These are phyloP conservation scores for Hsuehochloa calcarea DNA, from an alignment of 176 grass and related monocot species.

Conservation along the genomic window DNA sequence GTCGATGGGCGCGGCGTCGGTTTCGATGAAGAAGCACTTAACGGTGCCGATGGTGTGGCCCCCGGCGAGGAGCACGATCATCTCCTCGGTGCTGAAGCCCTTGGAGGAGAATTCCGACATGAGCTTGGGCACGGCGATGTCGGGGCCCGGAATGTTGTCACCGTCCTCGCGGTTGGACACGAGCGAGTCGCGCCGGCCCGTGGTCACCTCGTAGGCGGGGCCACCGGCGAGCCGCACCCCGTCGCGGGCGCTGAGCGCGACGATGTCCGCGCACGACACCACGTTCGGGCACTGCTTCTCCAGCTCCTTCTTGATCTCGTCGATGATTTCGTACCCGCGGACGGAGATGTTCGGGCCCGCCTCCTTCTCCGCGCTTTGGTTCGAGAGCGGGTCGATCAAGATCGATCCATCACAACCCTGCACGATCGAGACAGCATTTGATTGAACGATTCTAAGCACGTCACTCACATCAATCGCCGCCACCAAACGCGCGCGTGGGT, in stretches of 20 bases:
- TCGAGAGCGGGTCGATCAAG: slow-evolving; percentile 60
- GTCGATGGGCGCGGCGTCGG: slow-evolving; percentile 47
- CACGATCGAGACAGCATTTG: background rate
- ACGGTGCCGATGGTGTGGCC: slow-evolving; percentile 62
- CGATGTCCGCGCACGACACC: slow-evolving; percentile 79
- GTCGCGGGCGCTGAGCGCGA: slow-evolving; percentile 38
- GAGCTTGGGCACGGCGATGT: slow-evolving; percentile 38
- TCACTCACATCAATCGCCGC: background rate
- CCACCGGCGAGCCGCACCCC: slow-evolving; percentile 41
- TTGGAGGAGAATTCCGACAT: slow-evolving; percentile 22
- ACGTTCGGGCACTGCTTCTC: slow-evolving; percentile 54
- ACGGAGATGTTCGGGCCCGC: slow-evolving; percentile 57
- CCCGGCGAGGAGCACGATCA: slow-evolving; percentile 51
- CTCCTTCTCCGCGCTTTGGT: slow-evolving; percentile 54
- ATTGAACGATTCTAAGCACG: background rate
- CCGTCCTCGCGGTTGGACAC: slow-evolving; percentile 53
- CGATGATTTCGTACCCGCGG: slow-evolving; percentile 62
- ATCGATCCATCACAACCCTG: slow-evolving; percentile 80
- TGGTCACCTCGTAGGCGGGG: slow-evolving; percentile 33
- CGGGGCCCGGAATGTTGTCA: slow-evolving; percentile 47
- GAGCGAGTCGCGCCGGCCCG: slow-evolving; percentile 50
- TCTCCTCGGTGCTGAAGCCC: slow-evolving; percentile 47
- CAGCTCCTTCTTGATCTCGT: slow-evolving; percentile 57
- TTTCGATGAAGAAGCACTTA: slow-evolving; percentile 58
- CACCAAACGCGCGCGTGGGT: background rate